phyloP scores from a whole-genome alignment of 768 basidiomycete genomes.

The Trametes elegans region DNA sequence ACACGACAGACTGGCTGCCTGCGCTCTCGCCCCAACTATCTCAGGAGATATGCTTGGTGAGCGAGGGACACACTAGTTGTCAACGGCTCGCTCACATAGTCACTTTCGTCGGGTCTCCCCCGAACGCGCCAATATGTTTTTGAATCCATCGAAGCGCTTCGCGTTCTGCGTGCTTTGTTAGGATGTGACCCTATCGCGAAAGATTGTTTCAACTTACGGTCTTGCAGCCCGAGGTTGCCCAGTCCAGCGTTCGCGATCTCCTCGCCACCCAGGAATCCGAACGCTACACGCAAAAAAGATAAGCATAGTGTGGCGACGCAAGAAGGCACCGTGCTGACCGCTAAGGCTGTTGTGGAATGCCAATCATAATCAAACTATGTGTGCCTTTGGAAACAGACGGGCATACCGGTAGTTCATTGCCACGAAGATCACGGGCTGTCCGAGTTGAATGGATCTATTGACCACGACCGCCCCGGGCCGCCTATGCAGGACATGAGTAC shows the following conservation, averaged over 20 bases:
- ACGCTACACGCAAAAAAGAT: too few relatives aligned
- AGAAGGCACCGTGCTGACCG: too few relatives aligned
- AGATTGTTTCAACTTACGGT: conserved; percentile 33
- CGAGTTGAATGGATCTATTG: conserved; percentile 40
- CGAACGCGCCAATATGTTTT: conserved; percentile 39
- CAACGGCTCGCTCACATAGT: conserved; percentile 43
- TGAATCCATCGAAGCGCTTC: conserved; percentile 37
- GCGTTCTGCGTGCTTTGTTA: not conserved
- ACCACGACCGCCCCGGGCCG: conserved; percentile 38
- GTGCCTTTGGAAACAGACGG: not conserved
- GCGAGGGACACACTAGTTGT: too few relatives aligned
- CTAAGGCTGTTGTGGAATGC: too few relatives aligned
- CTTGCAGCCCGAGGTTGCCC: conserved; percentile 48
- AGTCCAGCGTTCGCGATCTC: conserved; percentile 36
- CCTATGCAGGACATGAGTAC: not conserved
- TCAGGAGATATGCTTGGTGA: too few relatives aligned
- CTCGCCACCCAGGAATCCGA: conserved; percentile 39
- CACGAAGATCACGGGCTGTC: conserved; percentile 33
- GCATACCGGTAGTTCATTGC: conserved; percentile 37
- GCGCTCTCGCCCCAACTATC: conserved; percentile 36
- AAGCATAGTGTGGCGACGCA: too few relatives aligned
- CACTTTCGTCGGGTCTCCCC: conserved; percentile 46
- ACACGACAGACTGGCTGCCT: conserved; percentile 32
- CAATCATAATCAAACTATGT: too few relatives aligned
- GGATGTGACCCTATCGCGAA: not conserved